Percentiles rank a stretch among this genome's conserved stretches.
Evolutionary conservation across 192 early-diverging fungal species (phyloP).

Genomic region (Backusella sp.): DNA sequence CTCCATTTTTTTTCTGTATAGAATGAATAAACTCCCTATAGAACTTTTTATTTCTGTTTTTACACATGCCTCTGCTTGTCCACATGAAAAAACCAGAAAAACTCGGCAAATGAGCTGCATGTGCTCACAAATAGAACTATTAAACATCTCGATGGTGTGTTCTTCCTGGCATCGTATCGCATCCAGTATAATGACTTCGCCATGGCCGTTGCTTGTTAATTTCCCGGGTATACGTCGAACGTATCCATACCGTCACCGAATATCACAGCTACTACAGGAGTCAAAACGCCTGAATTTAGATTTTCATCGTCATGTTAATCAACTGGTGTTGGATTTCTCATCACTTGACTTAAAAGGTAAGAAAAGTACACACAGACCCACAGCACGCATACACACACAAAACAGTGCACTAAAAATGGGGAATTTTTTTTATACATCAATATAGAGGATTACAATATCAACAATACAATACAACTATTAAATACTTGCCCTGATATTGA

Average conservation of each 20-base stretch:
- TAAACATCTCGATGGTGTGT: not conserved
- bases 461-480: not conserved
- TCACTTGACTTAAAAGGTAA: constrained; percentile 8
- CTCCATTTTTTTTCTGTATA: not conserved
- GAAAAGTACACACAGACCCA: not conserved
- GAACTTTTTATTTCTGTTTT: constrained; percentile 1
- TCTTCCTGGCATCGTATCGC: not conserved
- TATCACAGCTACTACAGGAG: not conserved
- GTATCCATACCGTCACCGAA: not conserved
- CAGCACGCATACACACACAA: not conserved
- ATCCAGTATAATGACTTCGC: not conserved
- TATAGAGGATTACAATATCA: not conserved
- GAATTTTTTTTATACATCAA: not conserved
- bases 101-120: not conserved
- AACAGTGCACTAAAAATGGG: not conserved
- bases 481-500: constrained; percentile 1
- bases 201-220: not conserved
- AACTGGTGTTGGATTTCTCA: not conserved
- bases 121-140: not conserved
- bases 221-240: not conserved
- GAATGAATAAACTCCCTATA: not conserved
- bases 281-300: constrained; percentile 4
- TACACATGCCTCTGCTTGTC: not conserved
- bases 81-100: not conserved
- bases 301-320: constrained; percentile 7